Percentiles rank a stretch among this genome's conserved stretches.
Conservation (phyloP, 768 basidiomycete species). For the Leccinellum albellum region DNA sequence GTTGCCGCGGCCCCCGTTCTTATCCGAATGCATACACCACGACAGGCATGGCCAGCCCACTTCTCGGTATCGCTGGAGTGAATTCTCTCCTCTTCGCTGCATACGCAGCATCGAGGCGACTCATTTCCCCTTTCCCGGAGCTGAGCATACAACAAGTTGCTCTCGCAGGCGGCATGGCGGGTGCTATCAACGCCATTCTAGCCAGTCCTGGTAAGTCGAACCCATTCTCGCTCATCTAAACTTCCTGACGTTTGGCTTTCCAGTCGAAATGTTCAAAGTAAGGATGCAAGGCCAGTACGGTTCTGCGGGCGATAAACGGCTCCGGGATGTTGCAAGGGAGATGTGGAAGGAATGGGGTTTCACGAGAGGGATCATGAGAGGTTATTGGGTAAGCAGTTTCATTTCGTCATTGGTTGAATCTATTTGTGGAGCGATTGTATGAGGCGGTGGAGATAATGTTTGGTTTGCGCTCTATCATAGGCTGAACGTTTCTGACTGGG, state of each 20-base stretch:
- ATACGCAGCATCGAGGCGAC: conserved; percentile 74
- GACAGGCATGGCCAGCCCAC: conserved; percentile 80
- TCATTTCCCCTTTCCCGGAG: conserved; percentile 87
- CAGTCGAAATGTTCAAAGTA: conserved; percentile 98
- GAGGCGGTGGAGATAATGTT: neutral
- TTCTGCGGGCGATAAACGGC: conserved; percentile 67
- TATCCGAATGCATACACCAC: neutral
- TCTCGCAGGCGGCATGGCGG: conserved; percentile 87
- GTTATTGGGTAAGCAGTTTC: conserved; percentile 76
- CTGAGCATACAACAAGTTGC: conserved; percentile 78
- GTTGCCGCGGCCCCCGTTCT: neutral
- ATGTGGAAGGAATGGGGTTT: conserved; percentile 91
- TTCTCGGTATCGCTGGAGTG: conserved; percentile 91
- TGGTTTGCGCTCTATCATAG: neutral
- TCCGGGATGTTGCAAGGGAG: conserved; percentile 67
- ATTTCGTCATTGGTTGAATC: conserved; percentile 7
- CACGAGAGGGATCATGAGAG: conserved; percentile 86
- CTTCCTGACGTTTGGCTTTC: neutral
- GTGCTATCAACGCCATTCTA: conserved; percentile 83
- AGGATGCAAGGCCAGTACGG: conserved; percentile 98
- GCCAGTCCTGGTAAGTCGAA: conserved; percentile 73
- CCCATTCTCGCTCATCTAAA: neutral
- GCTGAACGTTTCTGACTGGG: neutral
- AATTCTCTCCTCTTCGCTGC: conserved; percentile 94
- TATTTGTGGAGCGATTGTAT: neutral